Evolutionary conservation across 164 flowering plant genomes (phyloP).

Genomic region (Dillenia turbinata): DNA sequence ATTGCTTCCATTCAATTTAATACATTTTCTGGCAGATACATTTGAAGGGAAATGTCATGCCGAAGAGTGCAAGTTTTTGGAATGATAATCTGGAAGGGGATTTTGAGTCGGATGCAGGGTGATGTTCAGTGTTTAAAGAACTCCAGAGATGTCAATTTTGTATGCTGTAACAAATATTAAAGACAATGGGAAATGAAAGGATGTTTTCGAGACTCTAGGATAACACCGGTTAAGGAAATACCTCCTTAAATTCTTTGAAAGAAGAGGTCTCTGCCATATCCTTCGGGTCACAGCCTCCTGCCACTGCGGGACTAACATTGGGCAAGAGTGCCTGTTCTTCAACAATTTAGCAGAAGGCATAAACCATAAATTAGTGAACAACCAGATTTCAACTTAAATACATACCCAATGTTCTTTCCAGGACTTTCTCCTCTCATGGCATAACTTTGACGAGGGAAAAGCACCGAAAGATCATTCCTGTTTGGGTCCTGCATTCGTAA

Average conservation of each 20-base stretch:
- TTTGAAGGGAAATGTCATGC: too few relatives aligned
- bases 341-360: slow-evolving; percentile 9
- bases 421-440: slow-evolving; percentile 54
- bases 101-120: too few relatives aligned
- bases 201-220: too few relatives aligned
- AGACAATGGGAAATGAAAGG: too few relatives aligned
- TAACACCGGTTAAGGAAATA: slow-evolving; percentile 7
- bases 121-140: too few relatives aligned
- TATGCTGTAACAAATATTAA: too few relatives aligned
- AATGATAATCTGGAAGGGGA: too few relatives aligned
- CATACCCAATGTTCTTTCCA: slow-evolving; percentile 60
- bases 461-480: slow-evolving; percentile 32
- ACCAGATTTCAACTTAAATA: not conserved
- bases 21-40: too few relatives aligned
- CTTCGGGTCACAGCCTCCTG: slow-evolving; percentile 89
- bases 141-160: too few relatives aligned
- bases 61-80: too few relatives aligned
- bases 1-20: too few relatives aligned
- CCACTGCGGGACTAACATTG: slow-evolving; percentile 81
- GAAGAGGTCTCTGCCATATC: slow-evolving; percentile 63
- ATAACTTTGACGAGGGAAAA: slow-evolving; percentile 81
- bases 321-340: slow-evolving; percentile 61
- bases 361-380: not conserved
- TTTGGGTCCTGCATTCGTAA: slow-evolving; percentile 16
- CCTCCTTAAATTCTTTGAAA: slow-evolving; percentile 74